Percentiles rank a stretch among this genome's conserved stretches.
phyloP scores from a whole-genome alignment of 345 rosid genomes.

The Acer yangbiense region DNA sequence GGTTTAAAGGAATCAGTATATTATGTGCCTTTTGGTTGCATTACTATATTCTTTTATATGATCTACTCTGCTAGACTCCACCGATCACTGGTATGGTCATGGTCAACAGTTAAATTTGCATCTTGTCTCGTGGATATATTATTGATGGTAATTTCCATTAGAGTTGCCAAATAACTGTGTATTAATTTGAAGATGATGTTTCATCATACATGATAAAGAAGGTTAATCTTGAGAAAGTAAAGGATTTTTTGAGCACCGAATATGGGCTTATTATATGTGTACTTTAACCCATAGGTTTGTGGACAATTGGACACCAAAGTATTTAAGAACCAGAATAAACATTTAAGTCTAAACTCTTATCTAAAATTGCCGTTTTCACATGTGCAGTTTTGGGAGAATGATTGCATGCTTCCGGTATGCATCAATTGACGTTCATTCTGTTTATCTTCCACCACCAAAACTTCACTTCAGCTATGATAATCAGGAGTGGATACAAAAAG shows the following conservation, averaged over 20 bases:
- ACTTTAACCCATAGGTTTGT: neutral
- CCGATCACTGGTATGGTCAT: neutral
- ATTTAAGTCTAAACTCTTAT: constrained; percentile 22
- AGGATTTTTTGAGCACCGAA: neutral
- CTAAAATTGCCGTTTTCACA: constrained; percentile 23
- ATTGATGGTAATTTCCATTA: neutral
- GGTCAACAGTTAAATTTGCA: constrained; percentile 1
- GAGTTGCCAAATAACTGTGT: neutral
- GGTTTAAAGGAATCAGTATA: neutral
- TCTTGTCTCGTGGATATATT: neutral
- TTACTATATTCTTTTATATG: neutral
- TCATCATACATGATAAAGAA: neutral
- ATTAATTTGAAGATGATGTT: neutral
- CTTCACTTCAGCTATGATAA: constrained; percentile 72
- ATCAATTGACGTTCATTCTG: constrained; percentile 78
- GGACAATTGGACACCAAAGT: neutral
- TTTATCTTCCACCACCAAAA: constrained; percentile 77
- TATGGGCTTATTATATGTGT: neutral
- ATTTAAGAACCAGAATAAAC: constrained; percentile 3
- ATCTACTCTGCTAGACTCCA: constrained; percentile 8
- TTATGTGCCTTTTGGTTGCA: neutral
- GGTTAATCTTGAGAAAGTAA: neutral
- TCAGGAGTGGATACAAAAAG: constrained; percentile 87
- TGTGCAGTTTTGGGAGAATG: constrained; percentile 86
- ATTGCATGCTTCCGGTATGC: constrained; percentile 99